Conservation (phyloP, 306 rosid species). For the Lagenaria siceraria region DNA sequence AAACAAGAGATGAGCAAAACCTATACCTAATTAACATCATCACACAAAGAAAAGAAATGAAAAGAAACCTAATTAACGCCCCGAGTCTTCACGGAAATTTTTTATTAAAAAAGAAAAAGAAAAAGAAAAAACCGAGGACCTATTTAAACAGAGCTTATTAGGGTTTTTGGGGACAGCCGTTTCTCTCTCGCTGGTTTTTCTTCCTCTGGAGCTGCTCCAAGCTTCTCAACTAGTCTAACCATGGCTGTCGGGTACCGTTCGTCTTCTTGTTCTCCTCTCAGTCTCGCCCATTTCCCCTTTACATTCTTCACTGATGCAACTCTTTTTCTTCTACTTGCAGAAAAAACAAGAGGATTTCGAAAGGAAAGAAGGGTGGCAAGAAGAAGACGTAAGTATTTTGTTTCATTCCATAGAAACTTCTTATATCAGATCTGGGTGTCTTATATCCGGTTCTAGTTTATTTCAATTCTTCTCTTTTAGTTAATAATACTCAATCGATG, state of each 20-base stretch:
- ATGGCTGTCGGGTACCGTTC: conserved; percentile 9
- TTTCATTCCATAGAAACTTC: not conserved
- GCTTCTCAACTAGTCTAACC: not conserved
- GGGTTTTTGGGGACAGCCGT: conserved; percentile 8
- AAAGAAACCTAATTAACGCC: no score
- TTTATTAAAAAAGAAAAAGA: no score
- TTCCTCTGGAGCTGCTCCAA: not conserved
- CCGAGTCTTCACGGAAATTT: no score
- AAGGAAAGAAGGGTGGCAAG: conserved; percentile 97
- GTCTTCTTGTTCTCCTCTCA: no score
- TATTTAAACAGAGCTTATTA: not conserved
- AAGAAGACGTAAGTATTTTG: conserved; percentile 66
- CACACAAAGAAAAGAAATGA: no score
- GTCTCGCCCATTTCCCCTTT: not conserved
- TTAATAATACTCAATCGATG: not conserved
- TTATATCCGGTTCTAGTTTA: not conserved
- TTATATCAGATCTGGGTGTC: not conserved
- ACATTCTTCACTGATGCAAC: not conserved
- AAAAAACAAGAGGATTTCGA: conserved; percentile 87
- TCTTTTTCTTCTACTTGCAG: conserved; percentile 16
- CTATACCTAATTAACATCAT: no score
- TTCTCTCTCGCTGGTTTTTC: not conserved
- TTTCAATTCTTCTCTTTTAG: not conserved
- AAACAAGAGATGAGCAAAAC: no score
- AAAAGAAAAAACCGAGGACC: not conserved